Evolutionary conservation across 1,284 basidiomycete species (phyloP).

Genomic region (Cutaneotrichosporon cavernicola): DNA sequence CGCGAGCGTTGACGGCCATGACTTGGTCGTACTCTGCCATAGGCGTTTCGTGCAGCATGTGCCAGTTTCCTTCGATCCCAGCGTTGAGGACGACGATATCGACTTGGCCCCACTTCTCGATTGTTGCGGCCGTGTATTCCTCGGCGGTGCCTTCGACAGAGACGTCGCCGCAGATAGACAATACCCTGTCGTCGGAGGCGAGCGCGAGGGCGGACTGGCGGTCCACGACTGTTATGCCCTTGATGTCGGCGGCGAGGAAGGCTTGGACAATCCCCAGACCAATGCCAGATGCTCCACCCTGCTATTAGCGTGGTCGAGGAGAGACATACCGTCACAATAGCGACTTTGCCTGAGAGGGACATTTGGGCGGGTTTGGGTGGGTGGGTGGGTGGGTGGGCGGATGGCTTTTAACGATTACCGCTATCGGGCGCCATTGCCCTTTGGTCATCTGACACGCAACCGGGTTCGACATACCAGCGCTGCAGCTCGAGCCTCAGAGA

Average conservation of each 20-base stretch:
- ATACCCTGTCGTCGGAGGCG: background rate
- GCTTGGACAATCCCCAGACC: slow-evolving; percentile 25
- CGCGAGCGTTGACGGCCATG: slow-evolving; percentile 22
- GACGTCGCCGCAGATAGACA: slow-evolving; percentile 23
- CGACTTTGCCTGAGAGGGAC: slow-evolving; percentile 17
- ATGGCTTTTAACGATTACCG: too few relatives aligned
- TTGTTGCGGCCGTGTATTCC: slow-evolving; percentile 13
- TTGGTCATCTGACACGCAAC: too few relatives aligned
- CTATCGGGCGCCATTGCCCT: too few relatives aligned
- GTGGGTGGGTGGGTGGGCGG: too few relatives aligned
- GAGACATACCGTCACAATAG: slow-evolving; percentile 13
- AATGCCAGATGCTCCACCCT: slow-evolving; percentile 30
- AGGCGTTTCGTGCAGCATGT: slow-evolving; percentile 15
- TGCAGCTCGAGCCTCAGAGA: too few relatives aligned
- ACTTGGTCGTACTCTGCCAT: slow-evolving; percentile 21
- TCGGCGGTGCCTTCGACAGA: slow-evolving; percentile 10
- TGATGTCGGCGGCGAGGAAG: slow-evolving; percentile 22
- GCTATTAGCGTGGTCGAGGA: background rate
- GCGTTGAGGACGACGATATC: slow-evolving; percentile 27
- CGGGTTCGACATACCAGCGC: too few relatives aligned
- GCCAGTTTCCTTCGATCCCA: slow-evolving; percentile 13
- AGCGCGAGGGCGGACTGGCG: background rate
- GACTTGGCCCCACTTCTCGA: slow-evolving; percentile 22
- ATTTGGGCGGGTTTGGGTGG: too few relatives aligned
- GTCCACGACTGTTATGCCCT: slow-evolving; percentile 29